These are phyloP conservation scores for Salix dunnii DNA, from an alignment of 345 rosid genomes.

Conservation along the genomic window DNA sequence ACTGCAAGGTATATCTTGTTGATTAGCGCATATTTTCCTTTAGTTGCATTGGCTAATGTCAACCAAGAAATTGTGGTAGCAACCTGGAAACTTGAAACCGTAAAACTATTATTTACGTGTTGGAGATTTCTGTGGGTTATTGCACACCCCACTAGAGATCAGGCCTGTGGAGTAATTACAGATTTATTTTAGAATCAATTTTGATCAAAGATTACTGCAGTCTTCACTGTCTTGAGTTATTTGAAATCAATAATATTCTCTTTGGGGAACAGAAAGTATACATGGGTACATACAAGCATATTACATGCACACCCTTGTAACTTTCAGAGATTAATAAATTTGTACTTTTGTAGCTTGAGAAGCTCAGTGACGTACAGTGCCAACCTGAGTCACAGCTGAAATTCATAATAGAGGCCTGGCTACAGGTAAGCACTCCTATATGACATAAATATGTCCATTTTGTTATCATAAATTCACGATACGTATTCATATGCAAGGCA, in stretches of 20 bases:
- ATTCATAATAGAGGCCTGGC: slow-evolving; percentile 36
- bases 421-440: slow-evolving; percentile 20
- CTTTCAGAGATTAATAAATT: background rate
- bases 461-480: no score
- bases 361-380: slow-evolving; percentile 34
- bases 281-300: background rate
- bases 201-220: background rate
- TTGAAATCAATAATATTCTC: background rate
- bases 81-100: background rate
- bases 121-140: background rate
- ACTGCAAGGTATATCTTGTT: background rate
- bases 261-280: background rate
- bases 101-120: background rate
- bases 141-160: background rate
- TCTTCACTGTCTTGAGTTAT: background rate
- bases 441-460: background rate
- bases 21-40: background rate
- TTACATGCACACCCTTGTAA: background rate
- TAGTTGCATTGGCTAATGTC: background rate
- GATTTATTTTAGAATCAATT: background rate
- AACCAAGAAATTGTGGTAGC: background rate
- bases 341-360: slow-evolving; percentile 27
- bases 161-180: background rate
- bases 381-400: slow-evolving; percentile 37
- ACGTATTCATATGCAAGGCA: no score